Evolutionary conservation across 805 yeast genomes (phyloP), one percentile per base, ranked within the genome.

Genomic region (Kuraishia floccosa): DNA sequence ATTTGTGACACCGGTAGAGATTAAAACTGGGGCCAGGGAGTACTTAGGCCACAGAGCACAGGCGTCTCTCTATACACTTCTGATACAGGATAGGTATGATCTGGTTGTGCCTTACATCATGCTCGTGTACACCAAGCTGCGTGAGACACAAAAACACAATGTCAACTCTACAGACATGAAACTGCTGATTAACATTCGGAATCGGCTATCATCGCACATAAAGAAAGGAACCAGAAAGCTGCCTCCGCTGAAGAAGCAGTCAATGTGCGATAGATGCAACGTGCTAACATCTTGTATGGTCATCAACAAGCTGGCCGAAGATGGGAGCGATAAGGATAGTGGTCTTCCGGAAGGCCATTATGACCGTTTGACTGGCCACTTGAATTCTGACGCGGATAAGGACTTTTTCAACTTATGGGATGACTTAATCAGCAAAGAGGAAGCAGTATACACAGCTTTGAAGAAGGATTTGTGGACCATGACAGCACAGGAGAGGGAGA

Each of bases 41-140:
- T 62, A 73, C 24, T 50, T 78, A 4, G 53, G 77, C 3, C 96
- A 91, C 50, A 74, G 80, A 30, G 94, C 94, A 0, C 98, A 91
- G 50, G 79, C 91, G 0, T 66, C 87, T 0, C 56, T 91, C 5
- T 91, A 91, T 47, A 75, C 94, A 0, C 54, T 89, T 11, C 54
- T 91, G 34, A 65, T 85, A 43, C 72, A 74, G 28, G 97, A 91
- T 39, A 58, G 93, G 17, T 89, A 89, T 49, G 77, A 73, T 24
- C 55, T 80, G 26, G 76, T 79, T 15, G 68, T 81, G 3, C 60
- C 66, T 3, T 70, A 72, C 34, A 80, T 76, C 30, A 54, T 85
- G 21, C 58, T 91, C 18, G 80, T 80, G 6, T 91, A 87, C 50
- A 76, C 94, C 0, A 75, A 75, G 35, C 60, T 65, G 18, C 63